phyloP scores from a whole-genome alignment of 129 eudicot genomes.

The Flaveria brownii region DNA sequence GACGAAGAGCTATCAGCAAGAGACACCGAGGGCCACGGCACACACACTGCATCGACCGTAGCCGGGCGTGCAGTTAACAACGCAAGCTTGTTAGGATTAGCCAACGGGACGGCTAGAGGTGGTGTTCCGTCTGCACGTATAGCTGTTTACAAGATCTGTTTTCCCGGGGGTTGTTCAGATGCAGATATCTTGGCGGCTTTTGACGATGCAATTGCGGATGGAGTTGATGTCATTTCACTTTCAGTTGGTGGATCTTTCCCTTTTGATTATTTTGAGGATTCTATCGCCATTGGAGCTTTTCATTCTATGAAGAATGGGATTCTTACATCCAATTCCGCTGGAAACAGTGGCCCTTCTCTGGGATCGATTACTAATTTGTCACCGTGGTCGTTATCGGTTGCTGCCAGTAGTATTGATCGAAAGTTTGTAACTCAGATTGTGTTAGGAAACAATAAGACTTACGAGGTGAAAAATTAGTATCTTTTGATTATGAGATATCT shows the following conservation, averaged over 20 bases:
- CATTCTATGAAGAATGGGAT: conserved; percentile 70
- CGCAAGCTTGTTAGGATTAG: conserved; percentile 56
- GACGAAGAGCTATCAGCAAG: conserved; percentile 46
- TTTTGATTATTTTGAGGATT: conserved; percentile 42
- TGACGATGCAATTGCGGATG: conserved; percentile 75
- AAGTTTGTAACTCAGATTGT: conserved; percentile 34
- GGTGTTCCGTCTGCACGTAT: conserved; percentile 72
- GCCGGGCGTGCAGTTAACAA: conserved; percentile 53
- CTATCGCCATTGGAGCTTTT: conserved; percentile 77
- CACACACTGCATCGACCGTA: conserved; percentile 74
- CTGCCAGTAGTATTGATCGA: conserved; percentile 55
- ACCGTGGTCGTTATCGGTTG: conserved; percentile 59
- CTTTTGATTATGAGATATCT: not conserved
- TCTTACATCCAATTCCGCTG: conserved; percentile 60
- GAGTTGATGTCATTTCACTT: conserved; percentile 68
- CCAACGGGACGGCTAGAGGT: conserved; percentile 62
- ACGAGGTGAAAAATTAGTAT: conserved; percentile 28
- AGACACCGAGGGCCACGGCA: conserved; percentile 70
- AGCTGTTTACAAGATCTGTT: conserved; percentile 71
- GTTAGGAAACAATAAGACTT: conserved; percentile 45
- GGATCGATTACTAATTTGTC: conserved; percentile 40
- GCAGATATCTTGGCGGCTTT: conserved; percentile 59
- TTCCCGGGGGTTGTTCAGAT: conserved; percentile 40
- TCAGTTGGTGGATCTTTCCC: conserved; percentile 49
- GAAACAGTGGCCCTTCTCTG: conserved; percentile 59